Conservation (phyloP, 108 stramenopile genomes). For the Conticribra guillardii region DNA sequence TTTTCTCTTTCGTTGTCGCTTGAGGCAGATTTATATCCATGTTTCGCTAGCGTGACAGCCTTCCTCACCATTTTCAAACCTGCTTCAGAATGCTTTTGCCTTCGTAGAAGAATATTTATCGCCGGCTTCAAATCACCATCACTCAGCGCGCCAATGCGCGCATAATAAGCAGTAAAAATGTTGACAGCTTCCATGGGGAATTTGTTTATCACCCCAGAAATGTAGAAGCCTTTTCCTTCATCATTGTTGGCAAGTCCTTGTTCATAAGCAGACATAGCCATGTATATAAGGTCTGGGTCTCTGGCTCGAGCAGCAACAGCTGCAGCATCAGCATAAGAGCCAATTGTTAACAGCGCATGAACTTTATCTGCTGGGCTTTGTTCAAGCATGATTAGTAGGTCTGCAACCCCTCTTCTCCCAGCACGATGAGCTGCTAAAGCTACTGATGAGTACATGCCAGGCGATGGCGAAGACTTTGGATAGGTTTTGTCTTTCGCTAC, state of each 20-base stretch:
- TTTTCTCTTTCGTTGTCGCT: constrained; percentile 29
- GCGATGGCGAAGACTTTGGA: constrained; percentile 39
- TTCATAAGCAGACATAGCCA: constrained; percentile 66
- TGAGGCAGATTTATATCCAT: constrained; percentile 36
- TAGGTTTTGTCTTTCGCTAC: constrained; percentile 21
- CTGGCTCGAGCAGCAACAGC: constrained; percentile 75
- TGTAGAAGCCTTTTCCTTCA: constrained; percentile 48
- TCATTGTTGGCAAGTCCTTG: constrained; percentile 45
- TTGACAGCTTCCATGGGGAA: constrained; percentile 78
- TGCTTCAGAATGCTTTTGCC: constrained; percentile 63
- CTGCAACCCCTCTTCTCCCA: constrained; percentile 79
- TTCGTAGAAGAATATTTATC: constrained; percentile 60
- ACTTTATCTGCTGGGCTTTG: constrained; percentile 83
- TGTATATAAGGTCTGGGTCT: constrained; percentile 79
- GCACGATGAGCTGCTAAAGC: constrained; percentile 79
- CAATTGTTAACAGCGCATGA: constrained; percentile 74
- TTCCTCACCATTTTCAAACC: constrained; percentile 64
- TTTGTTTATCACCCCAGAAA: constrained; percentile 65
- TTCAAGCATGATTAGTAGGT: constrained; percentile 76
- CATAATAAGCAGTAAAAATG: constrained; percentile 56
- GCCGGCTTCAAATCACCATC: constrained; percentile 55
- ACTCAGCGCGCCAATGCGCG: constrained; percentile 20
- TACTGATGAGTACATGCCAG: constrained; percentile 81
- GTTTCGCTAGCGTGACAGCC: constrained; percentile 52
- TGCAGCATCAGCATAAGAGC: constrained; percentile 76